Evolutionary conservation across 768 basidiomycete species (phyloP).

Genomic region (Mycena capillaripes): DNA sequence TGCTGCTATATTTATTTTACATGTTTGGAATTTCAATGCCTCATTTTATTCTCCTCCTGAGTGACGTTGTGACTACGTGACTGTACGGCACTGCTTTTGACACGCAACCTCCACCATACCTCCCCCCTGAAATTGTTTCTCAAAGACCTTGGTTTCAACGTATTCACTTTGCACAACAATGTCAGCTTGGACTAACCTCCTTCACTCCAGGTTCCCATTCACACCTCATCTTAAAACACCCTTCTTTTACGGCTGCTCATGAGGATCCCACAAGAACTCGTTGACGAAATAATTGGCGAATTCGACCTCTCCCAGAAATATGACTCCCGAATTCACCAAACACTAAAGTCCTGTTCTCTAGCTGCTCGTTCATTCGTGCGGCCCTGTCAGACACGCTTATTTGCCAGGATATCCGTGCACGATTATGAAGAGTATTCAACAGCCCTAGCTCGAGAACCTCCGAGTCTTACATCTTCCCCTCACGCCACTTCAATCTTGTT

Average conservation of each 20-base stretch:
- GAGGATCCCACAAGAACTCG: conserved; percentile 12
- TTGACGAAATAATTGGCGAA: conserved; percentile 1
- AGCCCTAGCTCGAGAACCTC: neutral
- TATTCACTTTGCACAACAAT: too few relatives aligned
- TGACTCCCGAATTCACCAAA: neutral
- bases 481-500: neutral
- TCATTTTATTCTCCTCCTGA: too few relatives aligned
- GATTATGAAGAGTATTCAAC: neutral
- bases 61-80: too few relatives aligned
- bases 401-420: conserved; percentile 7
- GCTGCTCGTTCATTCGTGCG: neutral
- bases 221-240: too few relatives aligned
- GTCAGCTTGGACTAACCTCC: too few relatives aligned
- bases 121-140: too few relatives aligned
- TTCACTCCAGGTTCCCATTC: too few relatives aligned
- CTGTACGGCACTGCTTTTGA: too few relatives aligned
- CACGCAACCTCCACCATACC: too few relatives aligned
- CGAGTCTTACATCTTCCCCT: neutral
- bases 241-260: neutral
- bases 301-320: neutral
- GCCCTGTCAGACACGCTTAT: conserved; percentile 4
- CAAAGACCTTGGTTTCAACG: too few relatives aligned
- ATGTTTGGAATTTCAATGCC: too few relatives aligned
- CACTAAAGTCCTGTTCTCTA: neutral
- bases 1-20: too few relatives aligned